Percentiles rank a stretch among this genome's conserved stretches.
Evolutionary conservation across 208 protist species (phyloP).

Genomic region (Wallacemonas sp.): DNA sequence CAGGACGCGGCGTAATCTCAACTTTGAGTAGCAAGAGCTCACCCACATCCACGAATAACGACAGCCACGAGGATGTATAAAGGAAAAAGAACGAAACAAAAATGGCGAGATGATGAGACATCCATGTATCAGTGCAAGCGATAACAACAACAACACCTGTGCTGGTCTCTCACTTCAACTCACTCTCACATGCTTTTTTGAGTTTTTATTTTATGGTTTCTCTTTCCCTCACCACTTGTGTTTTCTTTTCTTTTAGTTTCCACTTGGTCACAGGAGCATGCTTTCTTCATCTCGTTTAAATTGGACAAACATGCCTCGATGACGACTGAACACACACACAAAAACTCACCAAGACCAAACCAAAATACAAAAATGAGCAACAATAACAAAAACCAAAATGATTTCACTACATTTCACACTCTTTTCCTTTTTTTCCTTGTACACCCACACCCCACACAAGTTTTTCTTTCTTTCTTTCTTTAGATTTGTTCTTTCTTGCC

Average conservation of each 20-base stretch:
- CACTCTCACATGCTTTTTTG: neutral
- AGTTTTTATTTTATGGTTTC: constrained; percentile 1
- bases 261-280: too few species aligned
- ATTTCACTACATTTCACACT: too few species aligned
- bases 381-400: neutral
- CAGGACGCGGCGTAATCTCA: too few species aligned
- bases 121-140: neutral
- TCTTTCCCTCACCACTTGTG: neutral
- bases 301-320: neutral
- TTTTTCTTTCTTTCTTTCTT: too few species aligned
- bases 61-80: neutral
- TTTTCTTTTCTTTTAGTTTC: constrained; percentile 17
- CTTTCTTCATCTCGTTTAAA: constrained; percentile 8
- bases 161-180: too few species aligned
- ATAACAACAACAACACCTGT: neutral
- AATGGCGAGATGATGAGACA: neutral
- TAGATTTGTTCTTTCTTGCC: too few species aligned
- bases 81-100: neutral
- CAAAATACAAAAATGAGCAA: neutral
- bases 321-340: neutral
- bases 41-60: neutral
- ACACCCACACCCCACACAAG: too few species aligned
- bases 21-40: too few species aligned
- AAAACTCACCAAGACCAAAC: neutral
- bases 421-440: too few species aligned